Conservation (phyloP, 768 basidiomycete genomes). For the Lactarius indigo region DNA sequence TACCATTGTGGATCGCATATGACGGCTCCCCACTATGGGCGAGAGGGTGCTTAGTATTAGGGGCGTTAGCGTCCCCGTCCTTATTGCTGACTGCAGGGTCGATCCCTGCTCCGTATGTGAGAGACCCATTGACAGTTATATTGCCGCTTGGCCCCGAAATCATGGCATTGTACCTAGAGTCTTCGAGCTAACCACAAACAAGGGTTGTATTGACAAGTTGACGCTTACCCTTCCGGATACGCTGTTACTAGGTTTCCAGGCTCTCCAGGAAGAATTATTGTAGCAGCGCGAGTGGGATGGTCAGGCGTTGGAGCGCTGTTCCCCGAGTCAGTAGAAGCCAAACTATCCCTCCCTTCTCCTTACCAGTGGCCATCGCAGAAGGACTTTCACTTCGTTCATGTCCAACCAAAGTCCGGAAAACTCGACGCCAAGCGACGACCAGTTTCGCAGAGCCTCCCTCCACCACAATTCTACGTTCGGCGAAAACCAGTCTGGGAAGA, state of each 20-base stretch:
- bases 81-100: conserved; percentile 12
- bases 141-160: conserved; percentile 69
- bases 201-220: neutral
- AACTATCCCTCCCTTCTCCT: neutral
- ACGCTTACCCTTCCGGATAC: conserved; percentile 68
- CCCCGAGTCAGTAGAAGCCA: conserved; percentile 7
- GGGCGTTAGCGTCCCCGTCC: neutral
- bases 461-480: conserved; percentile 53
- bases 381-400: conserved; percentile 65
- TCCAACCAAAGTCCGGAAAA: conserved; percentile 67
- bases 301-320: conserved; percentile 55
- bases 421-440: conserved; percentile 50
- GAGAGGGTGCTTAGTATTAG: conserved; percentile 42
- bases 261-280: conserved; percentile 56
- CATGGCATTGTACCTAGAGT: conserved; percentile 54
- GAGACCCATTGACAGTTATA: conserved; percentile 63
- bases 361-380: conserved; percentile 53
- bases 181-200: neutral
- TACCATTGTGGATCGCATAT: conserved; percentile 72
- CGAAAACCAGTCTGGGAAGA: conserved; percentile 62
- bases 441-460: conserved; percentile 57
- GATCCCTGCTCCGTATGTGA: conserved; percentile 44
- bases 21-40: conserved; percentile 56
- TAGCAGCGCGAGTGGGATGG: conserved; percentile 49
- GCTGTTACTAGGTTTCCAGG: conserved; percentile 50